Percentiles rank a stretch among this genome's conserved stretches.
Evolutionary conservation across 2,329 filamentous ascomycete genomes (phyloP).

Genomic region (Fusarium chuoi): DNA sequence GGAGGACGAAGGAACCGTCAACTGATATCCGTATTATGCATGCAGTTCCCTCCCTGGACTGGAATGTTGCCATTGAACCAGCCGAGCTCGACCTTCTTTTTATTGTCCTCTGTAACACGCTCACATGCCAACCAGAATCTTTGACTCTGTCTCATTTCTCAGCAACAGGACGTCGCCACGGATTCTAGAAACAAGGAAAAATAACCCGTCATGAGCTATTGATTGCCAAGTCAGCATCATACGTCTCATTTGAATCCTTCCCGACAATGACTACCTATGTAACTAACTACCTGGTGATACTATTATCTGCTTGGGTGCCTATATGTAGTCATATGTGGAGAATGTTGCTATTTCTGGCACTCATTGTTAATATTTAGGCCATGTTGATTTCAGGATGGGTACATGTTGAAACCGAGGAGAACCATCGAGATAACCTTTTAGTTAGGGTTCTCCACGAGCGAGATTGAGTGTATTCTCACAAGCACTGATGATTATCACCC

Average conservation of each 20-base stretch:
- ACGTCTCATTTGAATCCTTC: constrained; percentile 2
- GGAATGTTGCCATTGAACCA: background rate
- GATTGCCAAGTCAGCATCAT: background rate
- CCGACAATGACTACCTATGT: background rate
- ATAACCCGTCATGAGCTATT: background rate
- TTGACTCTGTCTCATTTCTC: constrained; percentile 4
- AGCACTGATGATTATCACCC: background rate
- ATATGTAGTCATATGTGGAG: constrained; percentile 8
- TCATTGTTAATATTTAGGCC: background rate
- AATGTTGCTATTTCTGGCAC: constrained; percentile 26
- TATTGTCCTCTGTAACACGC: background rate
- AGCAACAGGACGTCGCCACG: background rate
- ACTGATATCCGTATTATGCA: background rate
- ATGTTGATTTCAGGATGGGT: constrained; percentile 10
- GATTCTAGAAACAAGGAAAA: background rate
- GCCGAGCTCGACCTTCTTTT: background rate
- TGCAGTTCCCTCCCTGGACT: background rate
- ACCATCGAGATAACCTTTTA: constrained; percentile 21
- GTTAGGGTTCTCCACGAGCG: constrained; percentile 10
- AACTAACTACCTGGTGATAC: background rate
- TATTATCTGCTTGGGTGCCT: background rate
- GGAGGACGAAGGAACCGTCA: constrained; percentile 2
- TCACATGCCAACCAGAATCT: background rate
- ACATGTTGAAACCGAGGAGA: background rate
- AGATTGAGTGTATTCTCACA: constrained; percentile 21